Evolutionary conservation across 1,284 basidiomycete genomes (phyloP).

Genomic region (Schizophyllum amplum): DNA sequence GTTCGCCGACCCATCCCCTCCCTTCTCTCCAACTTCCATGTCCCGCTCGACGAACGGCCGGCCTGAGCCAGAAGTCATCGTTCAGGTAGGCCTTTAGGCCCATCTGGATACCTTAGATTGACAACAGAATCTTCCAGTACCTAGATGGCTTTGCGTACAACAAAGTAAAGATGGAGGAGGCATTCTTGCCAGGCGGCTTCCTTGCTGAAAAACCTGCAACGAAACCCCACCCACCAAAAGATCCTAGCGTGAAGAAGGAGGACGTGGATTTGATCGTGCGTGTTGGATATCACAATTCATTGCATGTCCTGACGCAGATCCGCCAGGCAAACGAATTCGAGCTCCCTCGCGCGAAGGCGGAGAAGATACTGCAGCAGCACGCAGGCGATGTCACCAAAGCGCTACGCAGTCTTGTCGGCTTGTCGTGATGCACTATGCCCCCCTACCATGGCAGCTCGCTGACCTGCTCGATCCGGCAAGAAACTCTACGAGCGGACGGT

Average conservation of each 20-base stretch:
- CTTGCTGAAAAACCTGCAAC: conserved; percentile 41
- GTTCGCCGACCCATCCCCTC: too few relatives aligned
- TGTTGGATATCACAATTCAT: conserved; percentile 7
- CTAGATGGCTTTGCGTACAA: conserved; percentile 58
- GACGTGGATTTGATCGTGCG: conserved; percentile 59
- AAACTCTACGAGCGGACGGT: too few relatives aligned
- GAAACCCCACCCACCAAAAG: conserved; percentile 27
- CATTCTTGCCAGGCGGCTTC: conserved; percentile 43
- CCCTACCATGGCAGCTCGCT: too few relatives aligned
- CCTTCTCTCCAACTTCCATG: conserved; percentile 8
- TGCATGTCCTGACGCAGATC: background rate
- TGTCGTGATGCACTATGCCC: conserved; percentile 4
- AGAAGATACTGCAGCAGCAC: conserved; percentile 43
- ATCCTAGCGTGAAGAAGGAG: conserved; percentile 41
- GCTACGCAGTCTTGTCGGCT: conserved; percentile 26
- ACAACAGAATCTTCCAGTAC: too few relatives aligned
- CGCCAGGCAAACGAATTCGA: conserved; percentile 62
- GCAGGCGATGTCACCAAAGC: conserved; percentile 37
- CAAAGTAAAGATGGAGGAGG: conserved; percentile 59
- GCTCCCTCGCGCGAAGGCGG: conserved; percentile 48
- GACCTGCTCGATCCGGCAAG: too few relatives aligned
- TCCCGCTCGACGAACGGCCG: conserved; percentile 41
- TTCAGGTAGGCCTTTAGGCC: conserved; percentile 44
- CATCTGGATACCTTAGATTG: background rate
- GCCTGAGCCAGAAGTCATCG: conserved; percentile 60